Evolutionary conservation across 208 protist genomes (phyloP).

Genomic region (Strigomonas oncopelti): DNA sequence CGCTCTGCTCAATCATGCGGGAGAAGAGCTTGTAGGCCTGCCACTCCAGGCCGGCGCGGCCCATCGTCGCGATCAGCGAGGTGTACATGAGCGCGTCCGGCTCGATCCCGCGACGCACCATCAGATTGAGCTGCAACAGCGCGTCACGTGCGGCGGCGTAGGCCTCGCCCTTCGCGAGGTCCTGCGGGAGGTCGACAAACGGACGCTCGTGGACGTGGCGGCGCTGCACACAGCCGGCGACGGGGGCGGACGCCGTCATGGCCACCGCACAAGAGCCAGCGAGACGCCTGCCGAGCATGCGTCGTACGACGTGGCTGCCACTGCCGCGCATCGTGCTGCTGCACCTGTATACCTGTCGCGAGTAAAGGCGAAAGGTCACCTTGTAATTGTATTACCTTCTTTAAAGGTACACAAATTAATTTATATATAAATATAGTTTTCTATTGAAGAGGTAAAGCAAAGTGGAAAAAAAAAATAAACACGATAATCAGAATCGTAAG

Average conservation of each 20-base stretch:
- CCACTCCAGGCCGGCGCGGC: slow-evolving; percentile 80
- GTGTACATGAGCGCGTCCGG: slow-evolving; percentile 91
- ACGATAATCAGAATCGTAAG: too few species aligned
- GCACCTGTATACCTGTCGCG: background rate
- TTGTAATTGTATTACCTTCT: too few species aligned
- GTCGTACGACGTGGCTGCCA: background rate
- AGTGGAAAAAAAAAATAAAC: slow-evolving; percentile 8
- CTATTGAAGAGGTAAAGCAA: background rate
- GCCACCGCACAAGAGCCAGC: background rate
- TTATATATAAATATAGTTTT: slow-evolving; percentile 1
- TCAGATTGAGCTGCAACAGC: slow-evolving; percentile 90
- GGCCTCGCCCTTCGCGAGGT: slow-evolving; percentile 54
- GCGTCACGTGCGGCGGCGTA: slow-evolving; percentile 75
- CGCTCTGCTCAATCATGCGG: slow-evolving; percentile 83
- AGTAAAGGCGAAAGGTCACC: too few species aligned
- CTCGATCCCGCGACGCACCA: slow-evolving; percentile 87
- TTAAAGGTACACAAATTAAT: too few species aligned
- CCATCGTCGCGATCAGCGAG: slow-evolving; percentile 88
- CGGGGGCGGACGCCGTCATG: background rate
- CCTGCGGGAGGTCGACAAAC: slow-evolving; percentile 48
- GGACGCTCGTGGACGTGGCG: slow-evolving; percentile 63
- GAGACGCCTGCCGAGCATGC: background rate
- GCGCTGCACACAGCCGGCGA: slow-evolving; percentile 1
- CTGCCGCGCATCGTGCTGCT: background rate
- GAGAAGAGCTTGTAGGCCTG: slow-evolving; percentile 93